A percentile compares a stretch with the other conserved stretches of the same genome.
Conservation (phyloP, 306 rosid species). For the Prunus salicina region DNA sequence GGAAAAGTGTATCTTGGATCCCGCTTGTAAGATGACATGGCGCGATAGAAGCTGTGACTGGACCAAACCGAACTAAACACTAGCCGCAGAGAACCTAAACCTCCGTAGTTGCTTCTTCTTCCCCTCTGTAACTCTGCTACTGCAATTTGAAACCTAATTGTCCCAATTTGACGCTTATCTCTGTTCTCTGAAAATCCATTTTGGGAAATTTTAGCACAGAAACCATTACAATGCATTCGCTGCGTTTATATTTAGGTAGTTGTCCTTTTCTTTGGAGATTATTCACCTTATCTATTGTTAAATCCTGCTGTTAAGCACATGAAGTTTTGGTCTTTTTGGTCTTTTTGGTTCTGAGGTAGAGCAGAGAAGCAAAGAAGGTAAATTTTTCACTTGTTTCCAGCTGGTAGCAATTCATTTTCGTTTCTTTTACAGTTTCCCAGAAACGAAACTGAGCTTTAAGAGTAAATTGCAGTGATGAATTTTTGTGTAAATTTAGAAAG, state of each 20-base stretch:
- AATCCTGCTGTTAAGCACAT: not conserved
- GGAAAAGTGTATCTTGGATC: not conserved
- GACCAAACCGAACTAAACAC: not conserved
- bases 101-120: not conserved
- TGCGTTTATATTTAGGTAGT: not conserved
- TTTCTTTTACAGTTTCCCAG: not conserved
- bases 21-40: slow-evolving; percentile 4
- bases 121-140: not conserved
- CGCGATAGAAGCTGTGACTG: not conserved
- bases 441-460: not conserved
- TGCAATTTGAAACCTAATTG: slow-evolving; percentile 1
- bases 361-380: not conserved
- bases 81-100: not conserved
- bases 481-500: not conserved
- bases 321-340: not conserved
- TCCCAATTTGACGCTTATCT: not conserved
- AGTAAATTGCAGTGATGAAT: not conserved
- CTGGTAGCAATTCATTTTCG: not conserved
- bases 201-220: not conserved
- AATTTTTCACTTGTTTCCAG: not conserved
- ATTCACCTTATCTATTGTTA: not conserved
- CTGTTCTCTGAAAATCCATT: too few species aligned
- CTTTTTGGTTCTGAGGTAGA: not conserved
- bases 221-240: not conserved
- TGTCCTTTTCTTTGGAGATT: not conserved